Percentiles rank a stretch among this genome's conserved stretches.
Evolutionary conservation across 176 grass and related monocot genomes (phyloP).

Genomic region (barley (Hordeum vulgare)): DNA sequence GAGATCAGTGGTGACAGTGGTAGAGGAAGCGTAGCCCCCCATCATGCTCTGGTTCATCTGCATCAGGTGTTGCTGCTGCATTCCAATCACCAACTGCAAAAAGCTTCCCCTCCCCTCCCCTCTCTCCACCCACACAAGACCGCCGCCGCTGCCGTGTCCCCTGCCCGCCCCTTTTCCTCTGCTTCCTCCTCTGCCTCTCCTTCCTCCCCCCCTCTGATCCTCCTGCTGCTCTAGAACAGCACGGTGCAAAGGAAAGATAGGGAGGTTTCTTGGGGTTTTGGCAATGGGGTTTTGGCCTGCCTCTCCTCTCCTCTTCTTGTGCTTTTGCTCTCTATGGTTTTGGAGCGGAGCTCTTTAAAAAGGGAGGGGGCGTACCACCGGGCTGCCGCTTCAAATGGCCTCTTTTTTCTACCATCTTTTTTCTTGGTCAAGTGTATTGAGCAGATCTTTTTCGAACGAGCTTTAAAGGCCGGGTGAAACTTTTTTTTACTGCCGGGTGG

Average conservation of each 20-base stretch:
- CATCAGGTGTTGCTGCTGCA: conserved; percentile 93
- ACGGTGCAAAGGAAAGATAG: background rate
- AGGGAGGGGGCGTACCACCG: background rate
- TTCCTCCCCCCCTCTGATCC: conserved; percentile 8
- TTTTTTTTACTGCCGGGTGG: conserved; percentile 10
- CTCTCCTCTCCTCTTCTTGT: background rate
- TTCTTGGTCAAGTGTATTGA: background rate
- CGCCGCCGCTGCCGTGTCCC: background rate
- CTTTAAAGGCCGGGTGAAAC: background rate
- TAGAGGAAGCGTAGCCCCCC: conserved; percentile 73
- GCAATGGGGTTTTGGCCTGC: conserved; percentile 11
- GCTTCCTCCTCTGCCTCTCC: conserved; percentile 21
- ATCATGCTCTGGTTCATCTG: conserved; percentile 98
- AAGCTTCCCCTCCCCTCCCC: background rate
- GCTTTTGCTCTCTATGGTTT: conserved; percentile 17
- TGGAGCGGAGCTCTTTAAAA: conserved; percentile 32
- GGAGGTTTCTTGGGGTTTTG: conserved; percentile 38
- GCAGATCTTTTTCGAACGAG: background rate
- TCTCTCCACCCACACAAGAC: conserved; percentile 13
- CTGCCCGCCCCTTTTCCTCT: background rate
- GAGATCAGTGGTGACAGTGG: conserved; percentile 82
- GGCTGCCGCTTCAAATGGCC: background rate
- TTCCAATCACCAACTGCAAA: conserved; percentile 22
- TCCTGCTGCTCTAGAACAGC: conserved; percentile 19
- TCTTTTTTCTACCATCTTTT: background rate